A percentile compares a stretch with the other conserved stretches of the same genome.
phyloP scores from a whole-genome alignment of 208 protist species.

The Crithidia bombi region DNA sequence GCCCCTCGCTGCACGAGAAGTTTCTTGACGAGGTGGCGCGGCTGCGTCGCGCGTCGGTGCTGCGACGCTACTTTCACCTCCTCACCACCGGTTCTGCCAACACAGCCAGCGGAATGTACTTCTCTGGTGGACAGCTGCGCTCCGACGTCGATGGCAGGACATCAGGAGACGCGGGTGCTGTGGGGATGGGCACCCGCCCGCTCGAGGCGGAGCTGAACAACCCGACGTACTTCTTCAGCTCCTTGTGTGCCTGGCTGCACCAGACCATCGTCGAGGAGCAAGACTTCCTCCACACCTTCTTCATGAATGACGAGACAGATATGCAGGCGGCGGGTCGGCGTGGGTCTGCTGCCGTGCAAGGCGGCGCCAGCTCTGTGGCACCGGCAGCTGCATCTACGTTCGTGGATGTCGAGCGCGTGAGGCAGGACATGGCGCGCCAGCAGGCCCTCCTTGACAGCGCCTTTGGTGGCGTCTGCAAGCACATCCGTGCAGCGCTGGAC shows the following conservation, averaged over 20 bases:
- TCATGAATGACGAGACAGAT: constrained; percentile 29
- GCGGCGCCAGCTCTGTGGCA: not conserved
- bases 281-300: constrained; percentile 69
- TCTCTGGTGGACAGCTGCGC: constrained; percentile 29
- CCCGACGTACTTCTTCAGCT: constrained; percentile 83
- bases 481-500: constrained; percentile 64
- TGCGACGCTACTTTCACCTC: constrained; percentile 87
- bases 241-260: constrained; percentile 87
- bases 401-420: constrained; percentile 1
- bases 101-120: constrained; percentile 55
- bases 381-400: not conserved
- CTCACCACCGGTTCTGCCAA: constrained; percentile 77
- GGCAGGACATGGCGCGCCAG: constrained; percentile 26
- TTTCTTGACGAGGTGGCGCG: constrained; percentile 78
- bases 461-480: constrained; percentile 77
- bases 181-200: constrained; percentile 47
- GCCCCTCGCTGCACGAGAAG: constrained; percentile 52
- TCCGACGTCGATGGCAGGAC: not conserved
- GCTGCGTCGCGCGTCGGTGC: constrained; percentile 67
- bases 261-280: constrained; percentile 84
- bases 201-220: constrained; percentile 85
- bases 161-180: not conserved
- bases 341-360: not conserved
- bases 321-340: not conserved
- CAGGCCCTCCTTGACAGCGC: constrained; percentile 48